phyloP scores from a whole-genome alignment of 805 yeast species.

The Helenozyma baotianmanensis region DNA sequence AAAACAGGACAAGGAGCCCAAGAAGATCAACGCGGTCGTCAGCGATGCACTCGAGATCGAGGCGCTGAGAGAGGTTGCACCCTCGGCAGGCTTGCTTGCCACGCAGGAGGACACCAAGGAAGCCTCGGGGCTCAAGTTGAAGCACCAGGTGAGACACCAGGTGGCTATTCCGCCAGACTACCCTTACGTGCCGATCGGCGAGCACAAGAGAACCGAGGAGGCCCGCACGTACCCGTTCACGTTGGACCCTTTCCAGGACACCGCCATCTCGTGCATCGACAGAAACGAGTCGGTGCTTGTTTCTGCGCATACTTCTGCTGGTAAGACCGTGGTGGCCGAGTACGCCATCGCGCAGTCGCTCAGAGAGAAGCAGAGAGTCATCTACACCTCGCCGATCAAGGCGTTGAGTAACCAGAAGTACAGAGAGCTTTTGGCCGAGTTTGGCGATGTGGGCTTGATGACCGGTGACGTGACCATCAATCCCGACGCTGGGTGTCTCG shows the following conservation, averaged over 20 bases:
- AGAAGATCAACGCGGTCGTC: constrained; percentile 62
- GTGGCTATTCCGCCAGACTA: constrained; percentile 94
- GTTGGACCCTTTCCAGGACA: constrained; percentile 96
- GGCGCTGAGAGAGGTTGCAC: constrained; percentile 84
- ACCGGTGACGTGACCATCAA: constrained; percentile 99
- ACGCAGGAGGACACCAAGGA: constrained; percentile 23
- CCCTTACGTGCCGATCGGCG: constrained; percentile 81
- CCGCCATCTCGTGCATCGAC: constrained; percentile 93
- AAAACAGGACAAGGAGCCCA: constrained; percentile 17
- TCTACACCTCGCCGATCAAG: constrained; percentile 92
- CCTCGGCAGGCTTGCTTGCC: constrained; percentile 64
- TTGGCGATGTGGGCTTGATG: constrained; percentile 97
- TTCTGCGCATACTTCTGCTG: constrained; percentile 97
- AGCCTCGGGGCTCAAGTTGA: constrained; percentile 49
- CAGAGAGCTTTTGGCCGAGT: constrained; percentile 85
- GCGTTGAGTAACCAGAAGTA: constrained; percentile 93
- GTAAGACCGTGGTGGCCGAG: constrained; percentile 96
- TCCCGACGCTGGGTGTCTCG: constrained; percentile 96
- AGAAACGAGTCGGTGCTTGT: constrained; percentile 91
- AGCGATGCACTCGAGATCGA: constrained; percentile 86
- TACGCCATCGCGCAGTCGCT: constrained; percentile 96
- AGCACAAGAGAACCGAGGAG: constrained; percentile 70
- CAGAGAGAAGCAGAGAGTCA: constrained; percentile 86
- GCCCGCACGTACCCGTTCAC: constrained; percentile 91
- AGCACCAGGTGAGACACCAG: constrained; percentile 95